phyloP scores from a whole-genome alignment of 805 yeast genomes.

The Tetrapisispora taiwanensis region DNA sequence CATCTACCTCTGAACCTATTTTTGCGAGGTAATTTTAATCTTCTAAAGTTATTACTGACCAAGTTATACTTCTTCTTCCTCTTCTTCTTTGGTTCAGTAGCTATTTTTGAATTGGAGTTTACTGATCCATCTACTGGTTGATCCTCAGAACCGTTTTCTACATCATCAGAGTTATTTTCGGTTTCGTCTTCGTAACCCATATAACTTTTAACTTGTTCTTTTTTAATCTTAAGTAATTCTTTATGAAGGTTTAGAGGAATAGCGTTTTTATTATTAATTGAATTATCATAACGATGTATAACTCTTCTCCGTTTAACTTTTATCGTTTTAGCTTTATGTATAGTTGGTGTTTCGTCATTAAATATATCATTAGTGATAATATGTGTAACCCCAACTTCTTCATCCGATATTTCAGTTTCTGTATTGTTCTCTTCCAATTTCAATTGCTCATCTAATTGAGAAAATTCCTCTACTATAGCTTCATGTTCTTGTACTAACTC shows the following conservation, averaged over 20 bases:
- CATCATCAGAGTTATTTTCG: conserved; percentile 8
- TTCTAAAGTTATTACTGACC: conserved; percentile 41
- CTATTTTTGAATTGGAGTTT: conserved; percentile 17
- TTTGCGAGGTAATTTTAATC: conserved; percentile 34
- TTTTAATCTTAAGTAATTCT: conserved; percentile 19
- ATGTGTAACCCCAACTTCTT: conserved; percentile 6
- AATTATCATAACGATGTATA: conserved; percentile 7
- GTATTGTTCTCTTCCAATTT: conserved; percentile 4
- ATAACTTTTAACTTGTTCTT: conserved; percentile 13
- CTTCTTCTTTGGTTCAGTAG: conserved; percentile 18
- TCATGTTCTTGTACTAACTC: conserved; percentile 28
- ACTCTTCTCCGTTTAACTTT: conserved; percentile 9
- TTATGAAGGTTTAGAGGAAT: conserved; percentile 15
- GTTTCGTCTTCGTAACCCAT: conserved; percentile 8
- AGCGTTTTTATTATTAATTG: not conserved
- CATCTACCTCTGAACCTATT: not conserved
- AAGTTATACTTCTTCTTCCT: conserved; percentile 24
- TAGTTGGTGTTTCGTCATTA: conserved; percentile 11
- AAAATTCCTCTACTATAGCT: conserved; percentile 16
- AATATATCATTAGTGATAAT: conserved; percentile 6
- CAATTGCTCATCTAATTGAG: conserved; percentile 9
- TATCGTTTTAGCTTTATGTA: conserved; percentile 1
- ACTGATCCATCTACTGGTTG: not conserved
- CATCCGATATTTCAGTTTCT: conserved; percentile 6
- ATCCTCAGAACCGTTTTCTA: too few relatives aligned